Percentiles rank a stretch among this genome's conserved stretches.
Conservation (phyloP, 75 land plant species). For the Pinus tabuliformis region DNA sequence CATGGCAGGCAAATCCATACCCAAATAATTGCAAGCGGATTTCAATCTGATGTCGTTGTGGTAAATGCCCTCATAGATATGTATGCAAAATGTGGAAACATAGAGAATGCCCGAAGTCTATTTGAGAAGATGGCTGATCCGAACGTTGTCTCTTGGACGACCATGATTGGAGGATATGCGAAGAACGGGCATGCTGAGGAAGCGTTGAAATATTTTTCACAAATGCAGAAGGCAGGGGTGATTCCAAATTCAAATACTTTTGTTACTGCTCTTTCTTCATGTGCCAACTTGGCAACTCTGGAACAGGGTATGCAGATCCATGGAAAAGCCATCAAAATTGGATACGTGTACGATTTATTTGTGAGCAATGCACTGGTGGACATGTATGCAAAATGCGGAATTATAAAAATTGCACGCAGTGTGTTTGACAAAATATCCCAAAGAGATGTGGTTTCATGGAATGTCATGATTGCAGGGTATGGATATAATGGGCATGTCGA, state of each 20-base stretch:
- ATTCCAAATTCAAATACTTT: neutral
- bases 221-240: constrained; percentile 14
- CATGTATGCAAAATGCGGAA: constrained; percentile 27
- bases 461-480: constrained; percentile 43
- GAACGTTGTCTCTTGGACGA: constrained; percentile 42
- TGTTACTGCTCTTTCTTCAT: neutral
- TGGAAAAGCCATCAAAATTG: too few relatives aligned
- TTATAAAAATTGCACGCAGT: constrained; percentile 22
- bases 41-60: constrained; percentile 27
- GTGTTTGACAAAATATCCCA: constrained; percentile 34
- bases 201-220: constrained; percentile 24
- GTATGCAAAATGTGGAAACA: constrained; percentile 61
- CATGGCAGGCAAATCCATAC: constrained; percentile 41
- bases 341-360: too few relatives aligned
- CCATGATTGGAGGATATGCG: constrained; percentile 43
- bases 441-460: constrained; percentile 53
- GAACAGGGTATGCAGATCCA: neutral
- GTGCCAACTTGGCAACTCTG: neutral
- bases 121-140: constrained; percentile 31
- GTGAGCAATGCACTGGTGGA: constrained; percentile 7
- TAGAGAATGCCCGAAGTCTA: constrained; percentile 39
- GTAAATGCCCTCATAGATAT: constrained; percentile 51
- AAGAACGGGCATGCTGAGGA: constrained; percentile 29
- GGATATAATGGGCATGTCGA: constrained; percentile 20
- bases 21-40: constrained; percentile 20